These are phyloP conservation scores for Terfezia boudieri DNA, from an alignment of 495 filamentous ascomycete genomes.

Conservation along the genomic window DNA sequence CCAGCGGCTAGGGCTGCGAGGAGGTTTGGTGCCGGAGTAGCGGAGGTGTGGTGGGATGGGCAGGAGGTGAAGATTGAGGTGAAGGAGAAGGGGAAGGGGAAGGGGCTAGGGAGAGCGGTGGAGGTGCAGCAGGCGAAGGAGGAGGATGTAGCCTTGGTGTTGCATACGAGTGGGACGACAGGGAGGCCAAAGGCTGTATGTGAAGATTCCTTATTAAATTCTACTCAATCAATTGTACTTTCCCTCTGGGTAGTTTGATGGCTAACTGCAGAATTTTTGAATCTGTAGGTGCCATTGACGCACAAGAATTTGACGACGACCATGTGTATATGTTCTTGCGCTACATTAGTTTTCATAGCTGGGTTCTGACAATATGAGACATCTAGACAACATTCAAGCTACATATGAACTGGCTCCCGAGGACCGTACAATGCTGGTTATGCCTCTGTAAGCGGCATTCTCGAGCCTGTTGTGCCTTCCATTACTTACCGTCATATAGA, in stretches of 20 bases:
- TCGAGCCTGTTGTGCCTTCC: no score
- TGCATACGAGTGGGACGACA: slow-evolving; percentile 62
- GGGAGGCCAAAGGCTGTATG: slow-evolving; percentile 56
- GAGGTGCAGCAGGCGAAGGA: slow-evolving; percentile 33
- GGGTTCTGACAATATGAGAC: no score
- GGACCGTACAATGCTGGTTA: slow-evolving; percentile 68
- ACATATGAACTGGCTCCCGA: slow-evolving; percentile 45
- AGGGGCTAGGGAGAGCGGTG: slow-evolving; percentile 17
- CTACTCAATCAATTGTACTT: no score
- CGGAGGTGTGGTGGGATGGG: slow-evolving; percentile 56
- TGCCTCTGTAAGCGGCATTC: slow-evolving; percentile 33
- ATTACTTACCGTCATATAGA: no score
- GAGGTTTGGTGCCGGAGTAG: slow-evolving; percentile 54
- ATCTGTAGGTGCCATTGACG: slow-evolving; percentile 40
- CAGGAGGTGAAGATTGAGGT: slow-evolving; percentile 49
- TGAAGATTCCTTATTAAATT: not conserved
- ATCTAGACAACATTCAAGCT: slow-evolving; percentile 41
- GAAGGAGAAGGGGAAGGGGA: slow-evolving; percentile 35
- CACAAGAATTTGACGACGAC: slow-evolving; percentile 56
- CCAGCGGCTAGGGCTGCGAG: slow-evolving; percentile 50
- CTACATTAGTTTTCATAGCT: no score
- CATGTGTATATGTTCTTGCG: slow-evolving; percentile 31
- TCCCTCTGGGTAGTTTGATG: no score
- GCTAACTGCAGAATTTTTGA: no score
- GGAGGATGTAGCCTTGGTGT: slow-evolving; percentile 44